Evolutionary conservation across 2,329 filamentous ascomycete species (phyloP), one percentile per base, ranked within the genome.

Genomic region (Neocucurbitaria cava): DNA sequence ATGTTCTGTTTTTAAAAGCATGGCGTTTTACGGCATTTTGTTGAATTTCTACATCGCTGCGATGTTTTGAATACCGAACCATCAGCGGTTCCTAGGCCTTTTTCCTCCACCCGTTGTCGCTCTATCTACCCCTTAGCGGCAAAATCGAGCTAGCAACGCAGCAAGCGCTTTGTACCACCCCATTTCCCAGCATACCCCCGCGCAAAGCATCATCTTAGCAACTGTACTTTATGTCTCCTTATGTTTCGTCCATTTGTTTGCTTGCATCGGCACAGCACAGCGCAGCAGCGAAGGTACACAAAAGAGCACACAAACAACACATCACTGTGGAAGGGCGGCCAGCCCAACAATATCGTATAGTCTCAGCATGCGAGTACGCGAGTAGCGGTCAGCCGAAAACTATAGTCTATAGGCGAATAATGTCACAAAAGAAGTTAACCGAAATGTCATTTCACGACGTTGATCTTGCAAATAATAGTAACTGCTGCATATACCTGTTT

Each of bases 111-210:
- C 35, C 31, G 23, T 35, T 23, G 49, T 44, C 47, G 38, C 50
- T 36, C 9, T 46, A 46, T 41, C 49, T 51, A 58, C 50, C 51
- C 57, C 52, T 58, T 46, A 54, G 64, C 58, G 63, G 56, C 59
- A 59, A 59, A 42, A 49, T 23, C 45, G 35, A 54, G 57, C 64
- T 55, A 56, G 55, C 58, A 36, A 53, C 38, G 50, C 56, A 55
- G 52, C 60, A 69, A 65, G 61, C 64, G 66, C 62, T 64, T 52
- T 64, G 57, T 66, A 62, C 50, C 45, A 66, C 58, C 56, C n/a
- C 50, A 54, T 38, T 41, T 56, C 54, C 38, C 48, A 49, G 53
- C 55, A 62, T 60, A 61, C 48, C 59, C 58, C 48, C 46, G 57
- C 56, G 56, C 41, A 54, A n/a, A 61, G 47, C 47, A 49, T 47